Evolutionary conservation across 2,329 filamentous ascomycete genomes (phyloP).

Genomic region (Trichocomaceae sp.): DNA sequence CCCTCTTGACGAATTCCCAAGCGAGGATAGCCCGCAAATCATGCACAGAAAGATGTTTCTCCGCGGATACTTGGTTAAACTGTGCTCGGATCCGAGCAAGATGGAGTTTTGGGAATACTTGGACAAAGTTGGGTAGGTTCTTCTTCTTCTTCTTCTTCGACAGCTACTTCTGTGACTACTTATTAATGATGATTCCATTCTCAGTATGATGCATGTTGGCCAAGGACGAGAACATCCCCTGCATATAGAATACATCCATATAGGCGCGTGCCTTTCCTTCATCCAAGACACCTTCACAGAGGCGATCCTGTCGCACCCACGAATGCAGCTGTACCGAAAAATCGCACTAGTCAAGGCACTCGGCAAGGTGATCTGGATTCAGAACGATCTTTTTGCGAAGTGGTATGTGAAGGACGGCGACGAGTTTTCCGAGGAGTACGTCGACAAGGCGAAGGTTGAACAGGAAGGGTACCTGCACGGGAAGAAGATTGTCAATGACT

Average conservation of each 20-base stretch:
- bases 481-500: slow-evolving; percentile 46
- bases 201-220: slow-evolving; percentile 72
- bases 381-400: slow-evolving; percentile 79
- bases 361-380: slow-evolving; percentile 79
- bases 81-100: slow-evolving; percentile 67
- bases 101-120: slow-evolving; percentile 80
- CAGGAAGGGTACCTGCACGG: slow-evolving; percentile 60
- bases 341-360: slow-evolving; percentile 68
- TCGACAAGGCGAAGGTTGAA: slow-evolving; percentile 46
- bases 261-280: slow-evolving; percentile 64
- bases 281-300: slow-evolving; percentile 73
- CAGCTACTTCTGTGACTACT: background rate
- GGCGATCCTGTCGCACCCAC: slow-evolving; percentile 65
- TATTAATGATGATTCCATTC: background rate
- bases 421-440: slow-evolving; percentile 44
- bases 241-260: slow-evolving; percentile 74
- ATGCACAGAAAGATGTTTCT: slow-evolving; percentile 69
- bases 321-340: slow-evolving; percentile 60
- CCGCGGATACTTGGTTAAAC: slow-evolving; percentile 65
- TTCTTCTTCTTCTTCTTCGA: background rate
- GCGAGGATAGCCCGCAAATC: slow-evolving; percentile 68
- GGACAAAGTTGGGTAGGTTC: slow-evolving; percentile 67
- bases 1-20: slow-evolving; percentile 56
- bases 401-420: slow-evolving; percentile 68
- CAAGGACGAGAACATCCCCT: slow-evolving; percentile 64